These are phyloP conservation scores for Helotiales sp. DNA, from an alignment of 2,329 filamentous ascomycete genomes.

Conservation along the genomic window DNA sequence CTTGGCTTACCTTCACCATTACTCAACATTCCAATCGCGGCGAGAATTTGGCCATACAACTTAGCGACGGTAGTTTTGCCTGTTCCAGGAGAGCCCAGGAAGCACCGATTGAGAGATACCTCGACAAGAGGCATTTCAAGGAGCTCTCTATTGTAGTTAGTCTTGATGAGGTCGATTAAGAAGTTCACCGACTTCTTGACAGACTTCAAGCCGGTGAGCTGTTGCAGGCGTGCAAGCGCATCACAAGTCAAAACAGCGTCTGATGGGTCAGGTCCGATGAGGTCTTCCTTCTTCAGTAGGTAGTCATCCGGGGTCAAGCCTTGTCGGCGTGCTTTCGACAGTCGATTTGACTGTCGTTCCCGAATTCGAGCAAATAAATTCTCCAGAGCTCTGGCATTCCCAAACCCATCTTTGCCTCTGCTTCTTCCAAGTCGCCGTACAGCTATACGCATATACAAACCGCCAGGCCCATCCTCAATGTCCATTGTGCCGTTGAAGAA, in stretches of 20 bases:
- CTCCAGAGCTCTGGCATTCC: conserved; percentile 72
- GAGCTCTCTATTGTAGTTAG: conserved; percentile 71
- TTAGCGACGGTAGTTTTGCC: conserved; percentile 80
- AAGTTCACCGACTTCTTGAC: conserved; percentile 67
- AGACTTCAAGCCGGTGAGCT: conserved; percentile 60
- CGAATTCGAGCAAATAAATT: conserved; percentile 61
- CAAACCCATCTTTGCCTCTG: conserved; percentile 70
- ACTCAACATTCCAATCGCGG: conserved; percentile 68
- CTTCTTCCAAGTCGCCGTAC: conserved; percentile 64
- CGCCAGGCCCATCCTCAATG: conserved; percentile 60
- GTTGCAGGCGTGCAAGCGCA: conserved; percentile 63
- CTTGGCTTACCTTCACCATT: conserved; percentile 71
- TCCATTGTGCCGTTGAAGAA: conserved; percentile 61
- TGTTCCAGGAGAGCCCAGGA: conserved; percentile 74
- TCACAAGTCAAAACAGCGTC: conserved; percentile 54
- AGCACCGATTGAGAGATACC: conserved; percentile 70
- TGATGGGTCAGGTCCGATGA: conserved; percentile 72
- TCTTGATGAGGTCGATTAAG: conserved; percentile 63
- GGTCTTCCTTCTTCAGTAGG: conserved; percentile 66
- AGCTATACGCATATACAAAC: conserved; percentile 68
- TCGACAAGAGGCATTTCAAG: conserved; percentile 62
- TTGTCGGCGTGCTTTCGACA: conserved; percentile 53
- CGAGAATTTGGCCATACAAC: conserved; percentile 71
- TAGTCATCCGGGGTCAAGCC: conserved; percentile 57
- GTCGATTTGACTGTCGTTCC: conserved; percentile 61